Conservation (phyloP, 768 basidiomycete species). For the Suillus lakei region DNA sequence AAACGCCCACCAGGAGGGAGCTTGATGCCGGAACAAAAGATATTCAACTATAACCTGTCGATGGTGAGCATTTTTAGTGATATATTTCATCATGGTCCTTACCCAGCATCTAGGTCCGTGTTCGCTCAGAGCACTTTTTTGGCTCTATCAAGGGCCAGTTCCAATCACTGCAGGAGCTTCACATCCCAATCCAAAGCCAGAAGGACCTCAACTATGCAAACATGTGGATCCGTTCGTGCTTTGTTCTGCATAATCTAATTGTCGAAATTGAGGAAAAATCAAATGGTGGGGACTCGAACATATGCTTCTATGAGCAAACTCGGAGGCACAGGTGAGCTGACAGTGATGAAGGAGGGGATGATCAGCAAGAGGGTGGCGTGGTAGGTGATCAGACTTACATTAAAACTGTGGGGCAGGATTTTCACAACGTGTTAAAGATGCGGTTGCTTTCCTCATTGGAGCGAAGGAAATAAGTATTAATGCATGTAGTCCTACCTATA, state of each 20-base stretch:
- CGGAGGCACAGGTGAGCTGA: too few species aligned
- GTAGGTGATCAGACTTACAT: background rate
- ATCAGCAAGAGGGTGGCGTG: background rate
- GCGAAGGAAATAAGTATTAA: too few species aligned
- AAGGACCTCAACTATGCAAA: background rate
- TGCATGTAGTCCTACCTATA: too few species aligned
- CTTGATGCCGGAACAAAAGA: slow-evolving; percentile 19
- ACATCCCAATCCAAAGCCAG: background rate
- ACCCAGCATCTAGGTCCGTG: background rate
- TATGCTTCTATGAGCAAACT: background rate
- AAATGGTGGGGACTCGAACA: background rate
- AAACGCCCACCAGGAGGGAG: slow-evolving; percentile 23
- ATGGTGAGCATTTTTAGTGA: slow-evolving; percentile 10
- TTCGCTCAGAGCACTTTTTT: background rate
- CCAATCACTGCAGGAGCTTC: slow-evolving; percentile 5
- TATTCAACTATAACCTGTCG: slow-evolving; percentile 23
- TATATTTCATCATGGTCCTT: too few species aligned
- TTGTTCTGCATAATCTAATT: background rate
- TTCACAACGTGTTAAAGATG: background rate
- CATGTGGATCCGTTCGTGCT: background rate
- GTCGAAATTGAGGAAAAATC: background rate
- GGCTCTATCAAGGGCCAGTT: slow-evolving; percentile 5
- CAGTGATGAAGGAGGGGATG: background rate
- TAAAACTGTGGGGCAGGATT: background rate
- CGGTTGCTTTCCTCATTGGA: background rate